phyloP scores from a whole-genome alignment of 78 protist species.

The Dictyostelium firmibasis region DNA sequence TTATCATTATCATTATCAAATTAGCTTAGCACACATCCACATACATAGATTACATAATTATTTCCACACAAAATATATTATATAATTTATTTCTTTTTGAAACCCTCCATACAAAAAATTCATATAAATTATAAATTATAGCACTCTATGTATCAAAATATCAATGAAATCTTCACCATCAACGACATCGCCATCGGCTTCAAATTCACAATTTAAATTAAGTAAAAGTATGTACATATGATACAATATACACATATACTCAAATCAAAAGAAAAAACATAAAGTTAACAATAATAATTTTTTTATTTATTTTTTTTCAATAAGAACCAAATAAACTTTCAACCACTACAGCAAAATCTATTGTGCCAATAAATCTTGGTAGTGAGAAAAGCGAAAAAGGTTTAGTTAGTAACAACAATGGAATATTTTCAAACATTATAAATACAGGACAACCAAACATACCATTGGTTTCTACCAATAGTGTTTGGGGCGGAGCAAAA shows the following conservation, averaged over 20 bases:
- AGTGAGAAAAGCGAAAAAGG: conserved; percentile 58
- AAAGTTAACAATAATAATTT: not conserved
- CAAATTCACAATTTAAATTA: not conserved
- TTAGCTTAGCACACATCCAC: not conserved
- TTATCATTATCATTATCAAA: no score
- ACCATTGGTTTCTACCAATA: not conserved
- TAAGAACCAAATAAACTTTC: conserved; percentile 48
- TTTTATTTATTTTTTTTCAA: not conserved
- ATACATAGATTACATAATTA: not conserved
- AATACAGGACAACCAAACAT: not conserved
- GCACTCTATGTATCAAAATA: not conserved
- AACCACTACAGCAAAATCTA: conserved; percentile 19
- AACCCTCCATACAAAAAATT: not conserved
- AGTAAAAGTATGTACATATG: not conserved
- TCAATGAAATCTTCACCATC: conserved; percentile 69
- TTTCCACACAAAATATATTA: not conserved
- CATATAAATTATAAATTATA: not conserved
- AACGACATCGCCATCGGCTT: conserved; percentile 43
- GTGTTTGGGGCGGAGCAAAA: conserved; percentile 74
- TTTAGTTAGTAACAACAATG: not conserved
- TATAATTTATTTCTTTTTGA: not conserved
- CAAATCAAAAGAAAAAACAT: not conserved
- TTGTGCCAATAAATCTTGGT: conserved; percentile 46
- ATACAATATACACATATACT: not conserved
- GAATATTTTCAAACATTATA: not conserved